Evolutionary conservation across 2,329 filamentous ascomycete species (phyloP), one percentile per base, ranked within the genome.

Genomic region (Ophiostoma sp.): DNA sequence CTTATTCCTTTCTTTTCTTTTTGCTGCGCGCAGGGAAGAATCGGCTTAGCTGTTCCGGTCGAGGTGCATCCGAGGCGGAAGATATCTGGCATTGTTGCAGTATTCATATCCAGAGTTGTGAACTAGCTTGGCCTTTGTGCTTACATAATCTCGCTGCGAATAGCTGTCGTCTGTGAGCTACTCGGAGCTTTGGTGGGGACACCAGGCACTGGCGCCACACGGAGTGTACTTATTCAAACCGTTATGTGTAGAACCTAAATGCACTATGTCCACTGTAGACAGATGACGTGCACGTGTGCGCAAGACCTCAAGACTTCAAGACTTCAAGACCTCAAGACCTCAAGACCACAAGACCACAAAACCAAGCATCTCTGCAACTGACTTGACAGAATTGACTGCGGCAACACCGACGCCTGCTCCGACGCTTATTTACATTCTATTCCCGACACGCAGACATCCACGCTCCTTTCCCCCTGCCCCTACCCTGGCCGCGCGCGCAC

Each of bases 221-320:
- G n/a, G 8, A 55, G 9, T 27, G 49, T 55, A 7, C 9, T 27
- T 55, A 27, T 55, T 2, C 7, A 4, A 4, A 11, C 8, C 2
- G 12, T 3, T 4, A 7, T 9, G 9, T 3, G 7, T 1, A 55
- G 9, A 36, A 4, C 12, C n/a, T 55, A 55, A 27, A 55, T 3
- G 3, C 49, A 55, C 49, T 55, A 11, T 55, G 49, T 55, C 49
- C 49, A 55, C 49, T 44, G 42, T 44, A 55, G n/a, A 55, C 49
- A 18, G n/a, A 55, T 55, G 49, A 55, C 49, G 49, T 55, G 49
- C 45, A n/a, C 49, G 49, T 55, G 49, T 55, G 47, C 49, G 8
- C 49, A 11, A 27, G 49, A 55, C 18, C 49, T 7, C 49, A 27
- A 55, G n/a, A 55, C 18, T n/a, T 4, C 49, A 8, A 6, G n/a